Conservation (phyloP, 73 alveolate species). For the Tetrahymena thermophila region DNA sequence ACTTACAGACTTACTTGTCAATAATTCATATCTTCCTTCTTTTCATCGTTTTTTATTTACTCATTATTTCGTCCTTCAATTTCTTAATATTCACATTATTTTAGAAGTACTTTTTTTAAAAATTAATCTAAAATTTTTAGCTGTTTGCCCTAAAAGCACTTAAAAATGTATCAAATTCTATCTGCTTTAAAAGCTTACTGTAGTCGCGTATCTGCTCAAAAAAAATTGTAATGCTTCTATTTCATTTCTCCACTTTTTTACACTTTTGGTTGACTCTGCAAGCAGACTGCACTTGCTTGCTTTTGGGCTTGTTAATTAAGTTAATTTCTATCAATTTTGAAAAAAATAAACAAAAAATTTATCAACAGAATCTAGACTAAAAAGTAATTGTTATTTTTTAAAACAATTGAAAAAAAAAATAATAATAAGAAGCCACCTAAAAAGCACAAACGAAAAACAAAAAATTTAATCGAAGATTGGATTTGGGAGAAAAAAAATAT, state of each 20-base stretch:
- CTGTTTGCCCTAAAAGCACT: too few species aligned
- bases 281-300: not conserved
- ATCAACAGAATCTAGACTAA: not conserved
- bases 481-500: not conserved
- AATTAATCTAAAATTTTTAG: not conserved
- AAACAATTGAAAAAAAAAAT: not conserved
- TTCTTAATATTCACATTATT: not conserved
- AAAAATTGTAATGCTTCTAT: not conserved
- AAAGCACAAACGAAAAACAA: not conserved
- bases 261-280: not conserved
- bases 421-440: not conserved
- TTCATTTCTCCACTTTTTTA: not conserved
- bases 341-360: not conserved
- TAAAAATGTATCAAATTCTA: too few species aligned
- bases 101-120: not conserved
- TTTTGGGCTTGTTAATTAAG: not conserved
- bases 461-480: not conserved
- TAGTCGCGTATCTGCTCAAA: not conserved
- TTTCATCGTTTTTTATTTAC: too few species aligned
- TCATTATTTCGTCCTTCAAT: not conserved
- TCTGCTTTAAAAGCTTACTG: too few species aligned
- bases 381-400: not conserved
- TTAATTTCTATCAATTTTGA: not conserved
- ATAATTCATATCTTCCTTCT: not conserved
- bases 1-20: too few species aligned